phyloP scores from a whole-genome alignment of 2,329 filamentous ascomycete species.

The Akanthomyces uredinophilus region DNA sequence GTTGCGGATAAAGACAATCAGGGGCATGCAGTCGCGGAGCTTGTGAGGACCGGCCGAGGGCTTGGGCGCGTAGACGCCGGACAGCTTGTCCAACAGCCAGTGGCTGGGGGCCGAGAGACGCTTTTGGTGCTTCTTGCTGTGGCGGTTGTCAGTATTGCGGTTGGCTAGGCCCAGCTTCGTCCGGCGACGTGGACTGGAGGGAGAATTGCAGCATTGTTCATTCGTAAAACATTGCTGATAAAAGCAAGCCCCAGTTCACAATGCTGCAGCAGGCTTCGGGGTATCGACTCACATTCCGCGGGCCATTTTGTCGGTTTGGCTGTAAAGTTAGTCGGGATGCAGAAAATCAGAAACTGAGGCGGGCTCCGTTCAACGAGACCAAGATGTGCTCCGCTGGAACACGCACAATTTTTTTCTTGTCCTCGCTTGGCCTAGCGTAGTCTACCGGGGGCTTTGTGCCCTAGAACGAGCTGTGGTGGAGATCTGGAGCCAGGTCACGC shows the following conservation, averaged over 20 bases:
- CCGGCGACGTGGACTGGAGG: background rate
- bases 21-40: constrained; percentile 95
- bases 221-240: background rate
- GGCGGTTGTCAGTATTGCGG: constrained; percentile 28
- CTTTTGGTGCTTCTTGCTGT: constrained; percentile 99
- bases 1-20: constrained; percentile 96
- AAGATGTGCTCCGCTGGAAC: constrained; percentile 25
- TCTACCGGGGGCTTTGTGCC: constrained; percentile 30
- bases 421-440: constrained; percentile 21
- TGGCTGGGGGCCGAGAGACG: constrained; percentile 97
- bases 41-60: constrained; percentile 91
- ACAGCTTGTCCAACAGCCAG: constrained; percentile 99
- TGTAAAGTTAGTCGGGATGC: constrained; percentile 35
- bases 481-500: constrained; percentile 5
- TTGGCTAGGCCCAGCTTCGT: background rate
- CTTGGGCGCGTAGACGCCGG: constrained; percentile 73
- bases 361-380: constrained; percentile 18
- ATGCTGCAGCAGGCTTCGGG: background rate
- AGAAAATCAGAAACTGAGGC: constrained; percentile 26
- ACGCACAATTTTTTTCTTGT: constrained; percentile 26
- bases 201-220: background rate
- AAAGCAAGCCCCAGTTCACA: background rate
- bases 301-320: constrained; percentile 52
- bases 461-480: constrained; percentile 21
- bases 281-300: constrained; percentile 54